A percentile compares a stretch with the other conserved stretches of the same genome.
These are phyloP conservation scores for Kwoniella sp. DNA, from an alignment of 768 basidiomycete genomes.

Conservation along the genomic window DNA sequence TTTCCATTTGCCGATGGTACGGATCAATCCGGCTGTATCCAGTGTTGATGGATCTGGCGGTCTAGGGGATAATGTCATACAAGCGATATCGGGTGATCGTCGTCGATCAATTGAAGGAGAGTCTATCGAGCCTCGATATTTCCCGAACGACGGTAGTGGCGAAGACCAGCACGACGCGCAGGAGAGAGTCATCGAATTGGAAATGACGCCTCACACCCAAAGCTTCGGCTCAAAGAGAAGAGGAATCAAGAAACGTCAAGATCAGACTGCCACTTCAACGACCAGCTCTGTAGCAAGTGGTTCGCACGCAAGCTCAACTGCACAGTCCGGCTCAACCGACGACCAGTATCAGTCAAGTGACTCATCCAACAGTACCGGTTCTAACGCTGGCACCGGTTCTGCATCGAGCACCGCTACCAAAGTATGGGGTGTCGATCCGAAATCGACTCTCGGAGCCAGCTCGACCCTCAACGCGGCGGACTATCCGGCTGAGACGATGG, in stretches of 20 bases:
- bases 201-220: neutral
- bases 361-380: neutral
- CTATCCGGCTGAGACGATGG: conserved; percentile 1
- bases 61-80: neutral
- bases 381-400: neutral
- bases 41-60: neutral
- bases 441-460: neutral
- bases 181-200: neutral
- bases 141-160: neutral
- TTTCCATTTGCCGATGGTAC: neutral
- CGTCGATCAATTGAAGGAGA: neutral
- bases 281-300: no score
- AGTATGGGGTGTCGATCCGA: neutral
- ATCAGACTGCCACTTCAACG: neutral
- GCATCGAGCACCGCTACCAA: neutral
- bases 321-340: neutral
- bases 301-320: neutral
- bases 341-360: neutral
- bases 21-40: neutral
- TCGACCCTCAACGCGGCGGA: conserved; percentile 1
- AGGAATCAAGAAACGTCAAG: neutral
- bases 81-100: neutral
- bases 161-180: neutral
- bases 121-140: neutral
- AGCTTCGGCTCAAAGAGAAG: neutral